Conservation (phyloP, 257 asterid genomes). For the Knoxia roxburghii region DNA sequence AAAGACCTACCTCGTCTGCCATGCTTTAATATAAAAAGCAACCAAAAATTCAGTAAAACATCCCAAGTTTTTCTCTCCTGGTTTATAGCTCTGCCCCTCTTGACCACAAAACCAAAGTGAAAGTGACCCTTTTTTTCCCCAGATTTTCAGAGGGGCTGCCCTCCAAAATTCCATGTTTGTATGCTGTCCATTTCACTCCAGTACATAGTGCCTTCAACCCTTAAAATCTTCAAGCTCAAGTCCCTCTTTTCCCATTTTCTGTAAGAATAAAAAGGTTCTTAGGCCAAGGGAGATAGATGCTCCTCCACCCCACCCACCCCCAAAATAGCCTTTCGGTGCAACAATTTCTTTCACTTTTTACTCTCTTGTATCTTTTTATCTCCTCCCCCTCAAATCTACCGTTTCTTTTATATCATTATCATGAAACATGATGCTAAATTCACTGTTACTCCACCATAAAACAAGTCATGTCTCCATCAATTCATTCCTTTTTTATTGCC, state of each 20-base stretch:
- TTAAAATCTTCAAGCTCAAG: constrained; percentile 5
- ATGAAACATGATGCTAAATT: constrained; percentile 33
- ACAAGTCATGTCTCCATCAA: constrained; percentile 18
- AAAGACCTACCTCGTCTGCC: background rate
- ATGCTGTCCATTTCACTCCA: constrained; percentile 14
- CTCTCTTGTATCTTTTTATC: background rate
- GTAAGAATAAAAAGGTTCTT: too few relatives aligned
- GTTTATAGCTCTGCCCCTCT: constrained; percentile 14
- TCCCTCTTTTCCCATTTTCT: background rate
- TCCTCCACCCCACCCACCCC: too few relatives aligned
- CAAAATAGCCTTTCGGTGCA: constrained; percentile 59
- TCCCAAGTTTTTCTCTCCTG: background rate
- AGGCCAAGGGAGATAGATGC: too few relatives aligned
- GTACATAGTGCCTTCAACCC: background rate
- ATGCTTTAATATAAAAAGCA: background rate
- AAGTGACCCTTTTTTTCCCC: constrained; percentile 20
- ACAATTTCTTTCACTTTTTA: constrained; percentile 29
- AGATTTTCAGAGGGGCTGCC: constrained; percentile 38
- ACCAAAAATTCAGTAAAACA: background rate
- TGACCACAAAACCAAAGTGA: constrained; percentile 15
- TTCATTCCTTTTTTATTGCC: too few relatives aligned
- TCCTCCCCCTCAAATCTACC: too few relatives aligned
- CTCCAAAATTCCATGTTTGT: constrained; percentile 22
- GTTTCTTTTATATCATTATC: background rate
- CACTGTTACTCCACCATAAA: constrained; percentile 38